These are phyloP conservation scores for Fusarium coicis DNA, from an alignment of 2,329 filamentous ascomycete species.

Conservation along the genomic window DNA sequence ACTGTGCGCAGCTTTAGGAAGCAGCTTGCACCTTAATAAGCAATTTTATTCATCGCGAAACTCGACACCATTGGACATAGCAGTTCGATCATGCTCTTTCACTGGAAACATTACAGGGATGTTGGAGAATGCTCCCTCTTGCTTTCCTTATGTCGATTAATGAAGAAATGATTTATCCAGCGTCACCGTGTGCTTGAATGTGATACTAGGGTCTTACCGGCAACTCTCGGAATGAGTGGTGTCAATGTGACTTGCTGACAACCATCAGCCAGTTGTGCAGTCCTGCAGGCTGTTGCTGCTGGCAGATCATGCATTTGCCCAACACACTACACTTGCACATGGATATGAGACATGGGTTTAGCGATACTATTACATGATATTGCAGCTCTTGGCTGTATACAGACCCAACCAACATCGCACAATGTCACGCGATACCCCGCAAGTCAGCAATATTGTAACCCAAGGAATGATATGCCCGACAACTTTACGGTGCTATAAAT, in stretches of 20 bases:
- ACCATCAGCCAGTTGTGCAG: background rate
- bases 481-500: constrained; percentile 29
- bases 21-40: constrained; percentile 15
- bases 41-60: constrained; percentile 45
- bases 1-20: constrained; percentile 13
- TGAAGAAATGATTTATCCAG: constrained; percentile 29
- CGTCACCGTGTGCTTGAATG: background rate
- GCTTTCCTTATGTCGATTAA: constrained; percentile 25
- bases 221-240: background rate
- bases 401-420: constrained; percentile 15
- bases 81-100: constrained; percentile 11
- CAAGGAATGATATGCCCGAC: constrained; percentile 2
- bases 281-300: background rate
- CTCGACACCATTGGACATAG: constrained; percentile 47
- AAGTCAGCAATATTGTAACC: constrained; percentile 22
- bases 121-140: background rate
- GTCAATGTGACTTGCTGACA: background rate
- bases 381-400: constrained; percentile 40
- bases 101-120: constrained; percentile 1
- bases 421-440: constrained; percentile 42
- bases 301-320: constrained; percentile 21
- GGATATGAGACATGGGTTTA: constrained; percentile 32
- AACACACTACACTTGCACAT: constrained; percentile 5
- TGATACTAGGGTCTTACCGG: background rate
- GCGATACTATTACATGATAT: constrained; percentile 40